Evolutionary conservation across 208 protist species (phyloP), one percentile per base, ranked within the genome.

Genomic region (Leishmania martiniquensis): DNA sequence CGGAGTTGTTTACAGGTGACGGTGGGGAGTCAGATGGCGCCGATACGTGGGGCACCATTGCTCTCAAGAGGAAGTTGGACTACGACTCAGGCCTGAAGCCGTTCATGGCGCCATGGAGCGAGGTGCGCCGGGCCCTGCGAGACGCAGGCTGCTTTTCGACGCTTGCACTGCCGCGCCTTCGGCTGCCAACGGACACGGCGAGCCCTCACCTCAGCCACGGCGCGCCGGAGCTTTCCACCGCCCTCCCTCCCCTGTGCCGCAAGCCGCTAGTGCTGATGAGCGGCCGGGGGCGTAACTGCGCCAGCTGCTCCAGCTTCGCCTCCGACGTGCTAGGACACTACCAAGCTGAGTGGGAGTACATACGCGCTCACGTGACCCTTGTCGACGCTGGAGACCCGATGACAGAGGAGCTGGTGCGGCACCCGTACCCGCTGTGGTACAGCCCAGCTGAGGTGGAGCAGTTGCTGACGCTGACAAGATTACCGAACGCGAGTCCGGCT

Each of bases 311-410:
- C 7, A n/a, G 49, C 65, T 76, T 84, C 32, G 51, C 68, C 42
- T 37, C 12, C 9, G 75, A 73, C 32, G 73, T 80, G 42, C 68
- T 77, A 62, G n/a, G 60, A 17, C 34, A 69, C 68, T 84, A 76
- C 59, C 78, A 72, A 29, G 86, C 85, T 12, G 89, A 93, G 75
- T 89, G 88, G 82, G 63, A 74, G 51, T 84, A 84, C 54, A 83
- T 93, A 34, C 82, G 76, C 55, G 77, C 82, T 60, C 79, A 90
- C 67, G 85, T 89, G 62, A 93, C 86, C 22, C 80, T 93, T 59
- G 89, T 93, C 52, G 81, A 83, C 77, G 80, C 79, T 5, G 81
- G 86, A 63, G 76, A 83, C 20, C 77, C 80, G 37, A 77, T 88
- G 76, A 51, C 74, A 62, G 80, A 85, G n/a, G 67, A 81, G 63